phyloP scores from a whole-genome alignment of 2,329 filamentous ascomycete species.

The Didymella glomerata region DNA sequence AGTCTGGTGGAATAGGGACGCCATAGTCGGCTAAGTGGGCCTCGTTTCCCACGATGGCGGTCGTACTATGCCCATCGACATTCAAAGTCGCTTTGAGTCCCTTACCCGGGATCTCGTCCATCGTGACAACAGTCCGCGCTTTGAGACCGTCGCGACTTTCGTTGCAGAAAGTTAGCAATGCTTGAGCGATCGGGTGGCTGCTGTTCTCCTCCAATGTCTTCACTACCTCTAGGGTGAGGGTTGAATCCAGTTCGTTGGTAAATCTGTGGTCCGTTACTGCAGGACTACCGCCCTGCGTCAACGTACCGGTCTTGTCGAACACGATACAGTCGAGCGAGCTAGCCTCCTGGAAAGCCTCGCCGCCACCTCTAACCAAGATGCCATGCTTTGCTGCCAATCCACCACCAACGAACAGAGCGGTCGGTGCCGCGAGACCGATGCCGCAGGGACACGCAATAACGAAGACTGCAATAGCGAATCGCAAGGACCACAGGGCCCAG shows the following conservation, averaged over 20 bases:
- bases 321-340: conserved; percentile 80
- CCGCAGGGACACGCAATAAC: conserved; percentile 88
- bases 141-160: conserved; percentile 10
- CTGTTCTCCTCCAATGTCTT: conserved; percentile 74
- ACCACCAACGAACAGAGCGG: conserved; percentile 82
- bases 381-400: conserved; percentile 81
- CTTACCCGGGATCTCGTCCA: conserved; percentile 75
- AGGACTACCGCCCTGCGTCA: conserved; percentile 77
- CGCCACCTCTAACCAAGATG: conserved; percentile 83
- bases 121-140: conserved; percentile 37
- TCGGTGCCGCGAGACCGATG: conserved; percentile 83
- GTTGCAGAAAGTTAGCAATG: conserved; percentile 70
- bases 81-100: conserved; percentile 70
- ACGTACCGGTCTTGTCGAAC: conserved; percentile 88
- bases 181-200: conserved; percentile 77
- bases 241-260: conserved; percentile 41
- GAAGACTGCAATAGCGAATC: conserved; percentile 87
- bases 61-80: conserved; percentile 37
- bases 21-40: conserved; percentile 63
- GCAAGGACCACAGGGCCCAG: conserved; percentile 76
- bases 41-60: conserved; percentile 76
- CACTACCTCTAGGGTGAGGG: conserved; percentile 62
- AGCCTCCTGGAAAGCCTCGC: conserved; percentile 85
- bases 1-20: conserved; percentile 39
- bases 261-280: conserved; percentile 67